Evolutionary conservation across 192 early-diverging fungal species (phyloP), one percentile per base, ranked within the genome.

Genomic region (Piromyces finnis): DNA sequence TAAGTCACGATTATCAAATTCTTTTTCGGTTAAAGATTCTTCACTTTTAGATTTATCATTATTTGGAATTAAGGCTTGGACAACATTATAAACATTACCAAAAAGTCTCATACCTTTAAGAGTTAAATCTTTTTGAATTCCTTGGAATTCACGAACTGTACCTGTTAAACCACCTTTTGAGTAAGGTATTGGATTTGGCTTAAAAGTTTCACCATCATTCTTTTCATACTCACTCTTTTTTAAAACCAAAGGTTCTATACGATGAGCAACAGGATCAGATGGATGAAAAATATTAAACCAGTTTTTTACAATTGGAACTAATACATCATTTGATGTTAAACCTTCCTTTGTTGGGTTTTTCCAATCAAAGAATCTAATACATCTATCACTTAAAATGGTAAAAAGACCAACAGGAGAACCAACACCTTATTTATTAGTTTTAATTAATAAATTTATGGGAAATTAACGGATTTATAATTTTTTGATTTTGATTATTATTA

Each of bases 401-500:
- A 96, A 93, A 12, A 95, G 82, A 4, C 93, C 94, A 27, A 96
- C 87, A 5, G 94, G 94, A 18, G 93, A 94, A n/a, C 94, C 94
- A 22, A 94, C 86, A 12, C 90, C 88, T 88, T n/a, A n/a, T n/a
- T n/a, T n/a, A n/a, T n/a, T n/a, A n/a, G n/a, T n/a, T n/a, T n/a
- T n/a, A n/a, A n/a, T n/a, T n/a, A n/a, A n/a, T n/a, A n/a, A n/a
- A n/a, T n/a, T n/a, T n/a, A n/a, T n/a, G n/a, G n/a, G n/a, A n/a
- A n/a, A n/a, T n/a, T n/a, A n/a, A n/a, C n/a, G n/a, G n/a, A n/a
- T n/a, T n/a, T n/a, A n/a, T n/a, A n/a, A n/a, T n/a, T n/a, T n/a
- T n/a, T n/a, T n/a, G n/a, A n/a, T n/a, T n/a, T n/a, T n/a, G n/a
- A n/a, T n/a, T n/a, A n/a, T n/a, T n/a, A n/a, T n/a, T n/a, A n/a